These are phyloP conservation scores for Fusarium pseudocircinatum DNA, from an alignment of 2,329 filamentous ascomycete species.

Conservation along the genomic window DNA sequence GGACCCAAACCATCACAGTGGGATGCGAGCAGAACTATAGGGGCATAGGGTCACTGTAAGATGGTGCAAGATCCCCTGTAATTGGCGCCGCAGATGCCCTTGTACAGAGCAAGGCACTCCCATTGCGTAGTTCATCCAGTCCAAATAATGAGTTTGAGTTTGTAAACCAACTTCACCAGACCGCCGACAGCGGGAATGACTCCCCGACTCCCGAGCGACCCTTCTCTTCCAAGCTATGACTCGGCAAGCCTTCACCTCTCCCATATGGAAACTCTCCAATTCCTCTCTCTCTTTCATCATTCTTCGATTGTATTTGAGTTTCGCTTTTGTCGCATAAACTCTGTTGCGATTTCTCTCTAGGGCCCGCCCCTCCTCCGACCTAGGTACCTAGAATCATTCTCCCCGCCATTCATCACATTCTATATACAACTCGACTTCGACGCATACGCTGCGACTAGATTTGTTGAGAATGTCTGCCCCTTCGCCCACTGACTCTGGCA, in stretches of 20 bases:
- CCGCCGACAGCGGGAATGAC: constrained; percentile 44
- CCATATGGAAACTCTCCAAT: constrained; percentile 13
- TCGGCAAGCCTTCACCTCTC: constrained; percentile 13
- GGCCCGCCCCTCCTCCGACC: background rate
- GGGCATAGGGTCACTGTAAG: constrained; percentile 9
- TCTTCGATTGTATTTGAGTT: constrained; percentile 2
- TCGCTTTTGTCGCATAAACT: background rate
- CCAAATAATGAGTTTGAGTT: constrained; percentile 9
- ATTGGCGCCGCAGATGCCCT: constrained; percentile 3
- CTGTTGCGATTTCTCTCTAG: background rate
- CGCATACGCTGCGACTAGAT: background rate
- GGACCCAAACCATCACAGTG: constrained; percentile 11
- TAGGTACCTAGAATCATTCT: background rate
- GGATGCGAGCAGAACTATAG: constrained; percentile 17
- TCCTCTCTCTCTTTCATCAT: constrained; percentile 13
- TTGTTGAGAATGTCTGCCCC: constrained; percentile 35
- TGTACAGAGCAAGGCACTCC: constrained; percentile 9
- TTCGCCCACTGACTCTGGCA: constrained; percentile 43
- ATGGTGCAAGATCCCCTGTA: background rate
- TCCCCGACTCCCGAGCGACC: constrained; percentile 41
- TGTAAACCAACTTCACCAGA: constrained; percentile 17
- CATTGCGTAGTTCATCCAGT: constrained; percentile 23
- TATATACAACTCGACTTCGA: background rate
- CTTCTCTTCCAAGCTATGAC: constrained; percentile 21
- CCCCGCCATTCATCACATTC: constrained; percentile 6